Evolutionary conservation across 2,329 filamentous ascomycete species (phyloP), one percentile per base, ranked within the genome.

Genomic region (Tothia fuscella): DNA sequence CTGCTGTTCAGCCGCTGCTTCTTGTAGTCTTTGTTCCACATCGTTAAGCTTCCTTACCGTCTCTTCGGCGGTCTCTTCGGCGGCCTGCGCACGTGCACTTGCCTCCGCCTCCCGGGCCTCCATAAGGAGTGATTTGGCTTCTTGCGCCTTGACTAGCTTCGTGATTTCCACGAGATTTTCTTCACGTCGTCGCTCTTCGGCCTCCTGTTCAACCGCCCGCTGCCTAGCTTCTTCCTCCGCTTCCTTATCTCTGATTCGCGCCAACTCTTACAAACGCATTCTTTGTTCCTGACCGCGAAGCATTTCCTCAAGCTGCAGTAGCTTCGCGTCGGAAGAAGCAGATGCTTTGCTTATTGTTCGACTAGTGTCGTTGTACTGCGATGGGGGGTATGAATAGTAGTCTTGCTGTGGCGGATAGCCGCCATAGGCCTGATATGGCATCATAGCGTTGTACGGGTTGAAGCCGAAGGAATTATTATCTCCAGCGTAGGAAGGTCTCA

Each of bases 341-440:
- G 14, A 9, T 29, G 9, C 26, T 17, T 34, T 9, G 31, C 31
- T 17, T 9, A 16, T 7, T 16, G 9, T 12, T 17, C 9, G 26
- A 9, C 9, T 29, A 29, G 26, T 9, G 9, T 9, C 9, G 16
- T 34, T 13, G 12, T 12, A 16, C 10, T 12, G 17, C 28, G 37
- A 6, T 13, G 24, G 16, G 19, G 14, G 37, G 30, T 39, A 16
- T 13, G 14, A n/a, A 19, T 39, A 39, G n/a, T 30, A 39, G 12
- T 14, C 21, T 19, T 14, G 21, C 9, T n/a, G 14, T 10, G 37
- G 14, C 12, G 37, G 37, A 39, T 39, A 30, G 16, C 14, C n/a
- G 21, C 37, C 24, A 20, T 9, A 39, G 21, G 37, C 6, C 17
- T 39, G 37, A 13, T 39, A 39, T 14, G 24, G 37, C 37, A 39